Base-by-base conservation (phyloP, 768 basidiomycete genomes). In the Paxillus ammoniavirescens region DNA sequence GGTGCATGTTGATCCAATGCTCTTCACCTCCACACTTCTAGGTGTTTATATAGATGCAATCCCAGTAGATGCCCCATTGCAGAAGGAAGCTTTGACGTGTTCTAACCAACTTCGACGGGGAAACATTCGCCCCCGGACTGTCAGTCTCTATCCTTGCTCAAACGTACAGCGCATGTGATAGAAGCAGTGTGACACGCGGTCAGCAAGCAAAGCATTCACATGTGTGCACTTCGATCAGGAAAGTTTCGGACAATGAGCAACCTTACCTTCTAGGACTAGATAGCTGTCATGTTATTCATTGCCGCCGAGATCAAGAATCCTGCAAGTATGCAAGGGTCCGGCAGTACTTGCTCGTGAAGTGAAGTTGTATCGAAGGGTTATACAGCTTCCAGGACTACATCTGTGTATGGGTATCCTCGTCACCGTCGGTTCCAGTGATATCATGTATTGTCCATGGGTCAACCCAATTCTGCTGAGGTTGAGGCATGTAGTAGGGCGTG, bases 401-500 rank as follows among this genome's bases (percentile, higher is more conserved):
- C 17, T 61, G 58, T 50, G 60, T 61, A 57, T 70, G 63, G 8
- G 63, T 59, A 56, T 65, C 60, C 43, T 56, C 60, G 56, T 61
- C 66, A 50, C 57, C 53, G 31, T 58, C 52, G 42, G 68, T 57
- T 18, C 63, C 56, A 44, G 67, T 47, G 28, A 61, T 59, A 44
- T 59, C 61, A 8, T 66, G 72, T 54, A 65, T 61, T 30, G 71
- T 62, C 78, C 78, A 80, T 55, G 73, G 68, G 56, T 74, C 69
- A 56, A 58, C 64, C 73, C 73, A 74, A 46, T 60, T 55, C n/a
- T 63, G 55, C n/a, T 55, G 53, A 6, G 53, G 35, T 10, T 50
- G 53, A 38, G 52, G 30, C 14, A 31, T 17, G 8, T 54, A 57
- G 43, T 66, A 59, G 13, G 57, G 45, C 21, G 15, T 49, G 40